These are phyloP conservation scores for Beauveria sp. DNA, from an alignment of 2,329 filamentous ascomycete species.

Conservation along the genomic window DNA sequence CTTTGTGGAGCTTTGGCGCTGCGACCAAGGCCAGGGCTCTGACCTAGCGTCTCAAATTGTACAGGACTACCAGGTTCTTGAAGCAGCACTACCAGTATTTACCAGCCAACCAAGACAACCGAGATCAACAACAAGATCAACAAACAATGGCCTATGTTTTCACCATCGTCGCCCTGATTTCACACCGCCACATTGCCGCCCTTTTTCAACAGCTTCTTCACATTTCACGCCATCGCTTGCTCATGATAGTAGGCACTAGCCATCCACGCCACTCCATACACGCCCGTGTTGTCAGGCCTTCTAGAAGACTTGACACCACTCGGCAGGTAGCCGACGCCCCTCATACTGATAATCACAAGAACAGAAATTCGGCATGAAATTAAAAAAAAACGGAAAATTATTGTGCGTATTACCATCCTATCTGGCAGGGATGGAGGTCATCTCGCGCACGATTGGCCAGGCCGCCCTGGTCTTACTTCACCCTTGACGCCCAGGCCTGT, in stretches of 20 bases:
- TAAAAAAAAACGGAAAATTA: neutral
- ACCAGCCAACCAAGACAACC: neutral
- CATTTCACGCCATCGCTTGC: neutral
- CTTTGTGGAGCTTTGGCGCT: constrained; percentile 4
- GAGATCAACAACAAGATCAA: neutral
- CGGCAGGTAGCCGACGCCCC: neutral
- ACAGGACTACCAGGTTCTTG: neutral
- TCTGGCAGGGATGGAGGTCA: constrained; percentile 2
- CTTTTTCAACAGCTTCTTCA: neutral
- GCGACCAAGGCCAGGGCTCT: constrained; percentile 7
- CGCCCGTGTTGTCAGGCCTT: neutral
- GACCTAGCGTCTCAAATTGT: constrained; percentile 7
- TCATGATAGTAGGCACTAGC: neutral
- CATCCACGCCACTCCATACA: neutral
- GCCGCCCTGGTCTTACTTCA: neutral
- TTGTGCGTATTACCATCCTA: neutral
- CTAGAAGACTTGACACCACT: neutral
- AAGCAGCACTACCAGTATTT: neutral
- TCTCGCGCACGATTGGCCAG: neutral
- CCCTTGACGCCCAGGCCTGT: neutral
- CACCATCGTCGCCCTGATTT: neutral
- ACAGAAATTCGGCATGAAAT: neutral
- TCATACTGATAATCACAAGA: neutral
- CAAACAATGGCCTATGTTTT: constrained; percentile 4
- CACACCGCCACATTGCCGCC: constrained; percentile 3